Base-by-base conservation (phyloP, 1,284 basidiomycete species). In the Ceratobasidium sp. region DNA sequence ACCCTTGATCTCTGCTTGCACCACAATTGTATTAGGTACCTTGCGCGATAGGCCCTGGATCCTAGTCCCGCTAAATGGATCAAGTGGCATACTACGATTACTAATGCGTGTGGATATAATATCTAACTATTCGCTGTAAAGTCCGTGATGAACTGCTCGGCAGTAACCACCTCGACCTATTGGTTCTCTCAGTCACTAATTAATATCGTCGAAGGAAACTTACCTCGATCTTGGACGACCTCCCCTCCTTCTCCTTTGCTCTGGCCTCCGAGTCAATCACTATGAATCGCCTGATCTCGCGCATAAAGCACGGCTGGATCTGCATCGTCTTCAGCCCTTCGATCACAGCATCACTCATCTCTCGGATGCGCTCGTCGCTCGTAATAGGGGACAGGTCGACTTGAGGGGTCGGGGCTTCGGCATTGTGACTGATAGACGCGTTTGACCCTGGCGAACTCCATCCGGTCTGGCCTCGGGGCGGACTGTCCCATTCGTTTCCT, bases 221-320 rank as follows among this genome's bases (percentile, higher is more conserved):
- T 46, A 46, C 61, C 41, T 62, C 61, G 19, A 46, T 24, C 43
- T 62, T 62, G 22, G 8, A 22, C 16, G 9, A n/a, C 2, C 34
- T 39, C 7, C 68, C 16, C 68, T 34, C n/a, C n/a, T n/a, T n/a
- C n/a, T n/a, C n/a, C n/a, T n/a, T n/a, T n/a, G n/a, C n/a, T n/a
- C n/a, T n/a, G 3, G 37, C 27, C 14, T 29, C 19, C 53, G 68
- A 71, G 27, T 71, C 68, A 43, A 71, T 71, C 29, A 71, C 68
- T 9, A 71, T 49, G 48, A 71, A 71, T 19, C 68, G 68, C 41
- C 68, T n/a, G 29, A 59, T 58, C 54, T 71, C 68, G 7, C 39
- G 53, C 68, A 71, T 71, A 49, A 71, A 71, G 27, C 68, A 71
- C 39, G 68, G 68, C 27, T 71, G 68, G 11, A 71, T 59, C 29